These are phyloP conservation scores for Globisporangium uncinulatum DNA, from an alignment of 352 stramenopile species.

Conservation along the genomic window DNA sequence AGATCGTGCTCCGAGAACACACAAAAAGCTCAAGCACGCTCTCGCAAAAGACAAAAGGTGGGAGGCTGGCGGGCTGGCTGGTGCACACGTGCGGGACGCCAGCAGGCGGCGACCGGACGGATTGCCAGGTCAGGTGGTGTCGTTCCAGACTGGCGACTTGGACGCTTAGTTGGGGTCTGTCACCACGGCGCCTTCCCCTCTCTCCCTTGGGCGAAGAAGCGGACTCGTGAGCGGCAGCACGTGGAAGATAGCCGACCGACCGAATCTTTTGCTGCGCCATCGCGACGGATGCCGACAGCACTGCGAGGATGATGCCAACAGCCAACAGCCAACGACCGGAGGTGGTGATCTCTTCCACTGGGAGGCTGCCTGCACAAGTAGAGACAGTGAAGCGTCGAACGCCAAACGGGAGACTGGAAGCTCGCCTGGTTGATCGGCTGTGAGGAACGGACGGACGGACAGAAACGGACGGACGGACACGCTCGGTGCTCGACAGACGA, in stretches of 20 bases:
- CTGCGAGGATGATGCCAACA: neutral
- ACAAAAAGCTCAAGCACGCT: neutral
- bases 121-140: too few relatives aligned
- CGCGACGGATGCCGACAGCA: neutral
- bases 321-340: neutral
- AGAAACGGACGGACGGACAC: neutral
- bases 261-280: neutral
- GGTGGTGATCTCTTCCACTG: neutral
- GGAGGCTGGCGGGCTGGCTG: neutral
- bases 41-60: slow-evolving; percentile 1
- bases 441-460: neutral
- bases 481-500: neutral
- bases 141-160: too few relatives aligned
- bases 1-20: neutral
- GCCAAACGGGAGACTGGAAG: neutral
- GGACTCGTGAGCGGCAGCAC: too few relatives aligned
- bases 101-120: too few relatives aligned
- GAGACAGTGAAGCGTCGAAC: slow-evolving; percentile 5
- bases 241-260: neutral
- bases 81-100: neutral
- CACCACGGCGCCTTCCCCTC: too few relatives aligned
- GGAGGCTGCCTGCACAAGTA: neutral
- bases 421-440: neutral
- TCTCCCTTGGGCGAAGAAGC: too few relatives aligned
- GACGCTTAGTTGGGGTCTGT: too few relatives aligned